Conservation (phyloP, 2,329 filamentous ascomycete species). For the Trichophyton mentagrophytes region DNA sequence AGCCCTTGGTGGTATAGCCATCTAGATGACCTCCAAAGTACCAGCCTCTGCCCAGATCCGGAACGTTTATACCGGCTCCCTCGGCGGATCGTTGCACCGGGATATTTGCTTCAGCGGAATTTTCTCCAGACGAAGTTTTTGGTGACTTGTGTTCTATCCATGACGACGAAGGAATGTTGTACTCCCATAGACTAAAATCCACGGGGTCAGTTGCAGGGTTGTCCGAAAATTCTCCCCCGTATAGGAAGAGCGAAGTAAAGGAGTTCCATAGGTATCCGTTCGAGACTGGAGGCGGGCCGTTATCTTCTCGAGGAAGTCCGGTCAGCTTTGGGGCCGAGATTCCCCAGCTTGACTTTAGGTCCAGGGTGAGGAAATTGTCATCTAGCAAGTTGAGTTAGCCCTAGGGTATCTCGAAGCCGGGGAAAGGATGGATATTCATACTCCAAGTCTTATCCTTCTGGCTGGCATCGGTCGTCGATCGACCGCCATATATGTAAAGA, state of each 20-base stretch:
- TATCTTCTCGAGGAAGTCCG: constrained; percentile 47
- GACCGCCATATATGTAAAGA: constrained; percentile 62
- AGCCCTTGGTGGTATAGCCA: constrained; percentile 48
- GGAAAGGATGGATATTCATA: constrained; percentile 28
- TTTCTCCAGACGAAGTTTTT: constrained; percentile 50
- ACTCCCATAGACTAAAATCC: constrained; percentile 56
- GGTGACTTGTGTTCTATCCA: constrained; percentile 55
- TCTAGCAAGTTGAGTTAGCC: constrained; percentile 29
- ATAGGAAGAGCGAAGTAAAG: constrained; percentile 55
- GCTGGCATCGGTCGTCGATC: constrained; percentile 44
- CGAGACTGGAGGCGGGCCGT: constrained; percentile 57
- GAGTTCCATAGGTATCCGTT: constrained; percentile 68
- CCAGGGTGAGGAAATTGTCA: constrained; percentile 60
- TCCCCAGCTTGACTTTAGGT: constrained; percentile 61
- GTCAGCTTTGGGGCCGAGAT: constrained; percentile 49
- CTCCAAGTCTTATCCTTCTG: constrained; percentile 58
- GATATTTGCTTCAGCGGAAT: constrained; percentile 43
- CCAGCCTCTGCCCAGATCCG: constrained; percentile 57
- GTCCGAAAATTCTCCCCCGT: constrained; percentile 62
- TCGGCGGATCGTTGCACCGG: constrained; percentile 58
- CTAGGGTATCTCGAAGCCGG: background rate
- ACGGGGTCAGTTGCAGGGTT: constrained; percentile 44
- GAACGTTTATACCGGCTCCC: constrained; percentile 58
- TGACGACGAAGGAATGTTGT: constrained; percentile 44
- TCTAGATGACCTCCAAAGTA: constrained; percentile 72